These are phyloP conservation scores for Ceratobasidium sp. DNA, from an alignment of 1,284 basidiomycete genomes.

Conservation along the genomic window DNA sequence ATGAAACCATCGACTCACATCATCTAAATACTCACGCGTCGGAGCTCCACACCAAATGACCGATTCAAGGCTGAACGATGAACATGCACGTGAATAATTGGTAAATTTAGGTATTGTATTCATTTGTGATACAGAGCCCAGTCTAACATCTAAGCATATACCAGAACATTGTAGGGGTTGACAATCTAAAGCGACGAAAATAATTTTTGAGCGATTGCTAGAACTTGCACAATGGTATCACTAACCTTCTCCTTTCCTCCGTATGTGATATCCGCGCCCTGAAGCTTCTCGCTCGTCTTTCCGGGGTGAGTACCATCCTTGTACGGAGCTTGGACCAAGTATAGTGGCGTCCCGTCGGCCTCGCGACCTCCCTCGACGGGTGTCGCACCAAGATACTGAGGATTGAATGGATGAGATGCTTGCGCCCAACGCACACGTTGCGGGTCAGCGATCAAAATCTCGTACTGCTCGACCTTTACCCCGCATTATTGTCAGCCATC, in stretches of 20 bases:
- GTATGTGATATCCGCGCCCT: conserved; percentile 49
- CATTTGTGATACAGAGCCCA: not conserved
- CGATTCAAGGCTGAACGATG: no score
- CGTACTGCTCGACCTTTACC: conserved; percentile 62
- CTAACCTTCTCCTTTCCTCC: conserved; percentile 33
- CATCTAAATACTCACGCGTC: no score
- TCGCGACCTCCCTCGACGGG: conserved; percentile 75
- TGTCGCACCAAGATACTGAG: conserved; percentile 52
- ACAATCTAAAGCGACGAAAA: not conserved
- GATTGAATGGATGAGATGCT: conserved; percentile 56
- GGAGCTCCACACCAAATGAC: no score
- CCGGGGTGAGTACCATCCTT: conserved; percentile 65
- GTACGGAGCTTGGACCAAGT: conserved; percentile 64
- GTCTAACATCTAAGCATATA: conserved; percentile 1
- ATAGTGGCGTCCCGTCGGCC: conserved; percentile 64
- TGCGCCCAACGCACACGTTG: conserved; percentile 66
- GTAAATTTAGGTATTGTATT: not conserved
- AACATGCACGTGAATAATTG: no score
- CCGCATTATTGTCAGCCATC: not conserved
- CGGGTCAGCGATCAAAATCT: conserved; percentile 71
- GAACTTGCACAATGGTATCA: not conserved
- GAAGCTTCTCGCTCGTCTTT: conserved; percentile 64
- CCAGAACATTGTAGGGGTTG: not conserved
- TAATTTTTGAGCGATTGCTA: not conserved
- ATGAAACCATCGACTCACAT: no score